Base-by-base conservation (phyloP, 805 yeast genomes). In the Debaryomyces castellii region DNA sequence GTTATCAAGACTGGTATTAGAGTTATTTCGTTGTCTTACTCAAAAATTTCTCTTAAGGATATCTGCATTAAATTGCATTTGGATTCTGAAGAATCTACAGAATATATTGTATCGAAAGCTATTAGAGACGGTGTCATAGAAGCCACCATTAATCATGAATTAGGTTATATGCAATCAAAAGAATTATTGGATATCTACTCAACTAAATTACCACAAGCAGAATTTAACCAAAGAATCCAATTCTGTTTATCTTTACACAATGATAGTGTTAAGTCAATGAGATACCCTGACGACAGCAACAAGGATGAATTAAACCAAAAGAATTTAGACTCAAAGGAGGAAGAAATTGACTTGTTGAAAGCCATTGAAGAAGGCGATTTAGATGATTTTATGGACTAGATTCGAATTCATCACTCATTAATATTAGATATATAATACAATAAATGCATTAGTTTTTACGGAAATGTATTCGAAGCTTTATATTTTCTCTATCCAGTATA, bases 1-100 rank as follows among this genome's bases (percentile, higher is more conserved):
- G 99, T 94, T 50, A 94, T 94, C 69, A 94, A 92, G 71, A 91
- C 99, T 1, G 99, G 99, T 60, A 89, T 94, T 50, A 81, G 98
- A 66, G 87, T 89, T 59, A 89, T 94, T 60, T 88, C 96, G 10
- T 73, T 94, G 58, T 84, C 97, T 5, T 94, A 94, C 72, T 87
- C 94, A 49, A 84, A 82, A 63, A 94, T 94, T 50, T 88, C 97
- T 3, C 77, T 94, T 58, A 87, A 86, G 66, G 99, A 94, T 62
- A 90, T 94, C 46, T 94, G 99, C 67, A 79, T 94, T 58, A 89
- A 92, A 62, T 79, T 94, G 62, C 90, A 87, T 55, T 78, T 94
- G 51, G 99, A 92, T 59, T 84, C 91, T 40, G 99, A 94, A 71
- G 91, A 94, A 60, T 85, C 92, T 57, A 96, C 97, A 1, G 99